Conservation (phyloP, 2,329 filamentous ascomycete genomes). For the Xylariaceae sp. region DNA sequence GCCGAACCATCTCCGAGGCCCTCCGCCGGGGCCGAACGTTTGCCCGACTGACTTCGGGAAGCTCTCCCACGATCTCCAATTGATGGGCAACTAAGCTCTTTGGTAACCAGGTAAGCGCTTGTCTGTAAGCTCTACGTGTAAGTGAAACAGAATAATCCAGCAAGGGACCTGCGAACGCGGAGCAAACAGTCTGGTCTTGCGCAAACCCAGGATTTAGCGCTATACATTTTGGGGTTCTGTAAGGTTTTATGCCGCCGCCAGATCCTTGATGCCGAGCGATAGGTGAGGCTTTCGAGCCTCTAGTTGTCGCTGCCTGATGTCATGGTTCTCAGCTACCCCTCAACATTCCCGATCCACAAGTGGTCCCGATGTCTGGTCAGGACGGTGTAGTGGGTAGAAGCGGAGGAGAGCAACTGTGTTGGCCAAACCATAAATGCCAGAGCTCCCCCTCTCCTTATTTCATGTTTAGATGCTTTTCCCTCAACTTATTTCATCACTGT, state of each 20-base stretch:
- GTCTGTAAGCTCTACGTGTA: constrained; percentile 1
- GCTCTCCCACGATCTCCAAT: constrained; percentile 2
- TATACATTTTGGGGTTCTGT: too few relatives aligned
- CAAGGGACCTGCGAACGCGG: constrained; percentile 8
- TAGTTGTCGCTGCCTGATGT: constrained; percentile 17
- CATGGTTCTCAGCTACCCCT: constrained; percentile 17
- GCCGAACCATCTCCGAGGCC: constrained; percentile 22
- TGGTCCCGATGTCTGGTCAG: constrained; percentile 10
- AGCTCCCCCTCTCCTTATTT: constrained; percentile 14
- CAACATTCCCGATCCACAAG: constrained; percentile 14
- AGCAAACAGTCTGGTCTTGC: too few relatives aligned
- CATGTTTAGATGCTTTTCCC: constrained; percentile 1
- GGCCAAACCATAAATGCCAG: constrained; percentile 22
- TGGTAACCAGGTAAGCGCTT: not conserved
- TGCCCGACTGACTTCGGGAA: not conserved
- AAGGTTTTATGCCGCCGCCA: too few relatives aligned
- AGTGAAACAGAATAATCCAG: not conserved
- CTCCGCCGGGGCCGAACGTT: constrained; percentile 15
- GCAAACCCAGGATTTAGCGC: too few relatives aligned
- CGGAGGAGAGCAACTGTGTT: constrained; percentile 8
- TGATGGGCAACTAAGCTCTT: constrained; percentile 3
- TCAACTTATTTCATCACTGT: constrained; percentile 9
- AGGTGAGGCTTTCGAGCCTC: constrained; percentile 7
- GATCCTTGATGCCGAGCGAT: constrained; percentile 3
- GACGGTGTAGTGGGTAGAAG: constrained; percentile 5